Evolutionary conservation across 2,329 filamentous ascomycete species (phyloP), one percentile per base, ranked within the genome.

Genomic region (Cephalotrichum gorgonifer): DNA sequence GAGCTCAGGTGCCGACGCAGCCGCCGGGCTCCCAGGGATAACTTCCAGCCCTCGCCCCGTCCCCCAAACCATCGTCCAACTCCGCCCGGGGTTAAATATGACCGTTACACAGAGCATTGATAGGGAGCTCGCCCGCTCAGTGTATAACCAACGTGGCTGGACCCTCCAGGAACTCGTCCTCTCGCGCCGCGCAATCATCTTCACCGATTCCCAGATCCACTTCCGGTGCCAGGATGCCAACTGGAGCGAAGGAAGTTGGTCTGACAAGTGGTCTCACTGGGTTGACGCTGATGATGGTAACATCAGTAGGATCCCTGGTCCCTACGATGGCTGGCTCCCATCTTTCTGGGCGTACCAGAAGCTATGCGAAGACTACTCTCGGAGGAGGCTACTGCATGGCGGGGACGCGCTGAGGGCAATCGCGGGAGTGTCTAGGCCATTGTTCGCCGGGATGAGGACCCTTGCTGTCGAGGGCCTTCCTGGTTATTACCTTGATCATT

Each of bases 151-250:
- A 4, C n/a, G 51, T 15, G 52, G 47, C 12, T 52, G 52, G 47
- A 49, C 25, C 8, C 43, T 52, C 11, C 30, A 33, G 30, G 30
- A 33, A 15, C 12, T 33, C 4, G 30, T 11, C 12, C 30, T 33
- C 12, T 15, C 30, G 12, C 30, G 30, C 12, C 12, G 30, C 12
- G 25, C 43, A 0, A n/a, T 53, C 2, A 47, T 51, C 39, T 53
- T 54, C 9, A 20, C 50, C 14, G 43, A 53, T 6, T n/a, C 38
- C 42, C 43, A 52, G 17, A 43, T 50, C 5, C 50, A 50, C 30
- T 53, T 53, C 22, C 52, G 50, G 6, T 52, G 53, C 31, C 47
- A 43, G n/a, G 23, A 51, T n/a, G 49, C 51, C 9, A 50, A 49
- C 23, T 54, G 53, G 48, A 42, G 46, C 12, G 51, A 54, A 9